These are phyloP conservation scores for Marsdenia floribunda DNA, from an alignment of 257 asterid genomes.

Conservation along the genomic window DNA sequence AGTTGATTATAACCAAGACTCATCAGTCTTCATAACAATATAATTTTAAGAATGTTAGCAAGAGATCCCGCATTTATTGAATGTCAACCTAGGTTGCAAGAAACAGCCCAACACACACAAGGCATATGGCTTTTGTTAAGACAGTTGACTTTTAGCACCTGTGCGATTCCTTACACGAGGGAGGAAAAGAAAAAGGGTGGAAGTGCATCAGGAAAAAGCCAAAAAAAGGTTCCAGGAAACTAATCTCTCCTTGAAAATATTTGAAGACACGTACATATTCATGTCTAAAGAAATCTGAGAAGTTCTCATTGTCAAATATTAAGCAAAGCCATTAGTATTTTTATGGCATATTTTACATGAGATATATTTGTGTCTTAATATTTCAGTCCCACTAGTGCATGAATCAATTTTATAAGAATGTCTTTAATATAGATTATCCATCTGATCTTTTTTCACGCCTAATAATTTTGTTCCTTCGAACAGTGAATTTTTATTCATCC, in stretches of 20 bases:
- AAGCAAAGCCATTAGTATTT: neutral
- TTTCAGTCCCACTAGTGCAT: neutral
- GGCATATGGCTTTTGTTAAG: neutral
- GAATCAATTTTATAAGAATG: neutral
- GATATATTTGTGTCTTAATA: neutral
- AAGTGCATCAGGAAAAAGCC: neutral
- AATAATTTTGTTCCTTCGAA: neutral
- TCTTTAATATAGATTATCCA: neutral
- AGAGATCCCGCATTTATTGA: neutral
- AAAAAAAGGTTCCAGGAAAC: neutral
- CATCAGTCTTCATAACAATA: neutral
- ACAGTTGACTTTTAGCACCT: neutral
- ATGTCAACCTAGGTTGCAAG: neutral
- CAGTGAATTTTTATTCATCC: neutral
- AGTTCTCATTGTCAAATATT: neutral
- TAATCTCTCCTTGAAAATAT: too few species aligned
- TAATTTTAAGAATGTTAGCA: neutral
- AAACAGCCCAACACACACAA: neutral
- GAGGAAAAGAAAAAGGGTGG: neutral
- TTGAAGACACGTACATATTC: neutral
- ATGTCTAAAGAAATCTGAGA: neutral
- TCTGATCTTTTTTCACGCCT: neutral
- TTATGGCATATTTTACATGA: neutral
- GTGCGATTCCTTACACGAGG: neutral
- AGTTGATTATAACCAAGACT: neutral